These are phyloP conservation scores for Picea glauca DNA, from an alignment of 75 land plant genomes.

Conservation along the genomic window DNA sequence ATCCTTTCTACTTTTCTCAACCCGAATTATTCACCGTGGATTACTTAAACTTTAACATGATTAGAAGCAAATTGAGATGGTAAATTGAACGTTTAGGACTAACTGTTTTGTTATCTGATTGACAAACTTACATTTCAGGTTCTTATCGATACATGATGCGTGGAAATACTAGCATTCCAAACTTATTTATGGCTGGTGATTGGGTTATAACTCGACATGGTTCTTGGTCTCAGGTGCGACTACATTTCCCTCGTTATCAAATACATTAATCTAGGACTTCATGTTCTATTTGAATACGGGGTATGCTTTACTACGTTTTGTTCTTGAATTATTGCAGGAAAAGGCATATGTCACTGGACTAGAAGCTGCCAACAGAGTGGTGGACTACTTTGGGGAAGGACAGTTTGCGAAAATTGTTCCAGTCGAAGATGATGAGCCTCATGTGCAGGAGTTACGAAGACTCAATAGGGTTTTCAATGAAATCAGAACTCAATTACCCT, in stretches of 20 bases:
- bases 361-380: slow-evolving; percentile 86
- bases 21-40: no score
- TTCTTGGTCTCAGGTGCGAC: slow-evolving; percentile 79
- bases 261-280: background rate
- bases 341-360: slow-evolving; percentile 91
- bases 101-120: background rate
- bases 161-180: slow-evolving; percentile 76
- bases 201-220: slow-evolving; percentile 86
- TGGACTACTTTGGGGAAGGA: slow-evolving; percentile 66
- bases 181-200: slow-evolving; percentile 89
- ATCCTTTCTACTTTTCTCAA: no score
- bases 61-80: background rate
- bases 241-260: background rate
- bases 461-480: slow-evolving; percentile 47
- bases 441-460: slow-evolving; percentile 52
- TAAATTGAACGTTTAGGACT: background rate
- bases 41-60: background rate
- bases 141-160: slow-evolving; percentile 89
- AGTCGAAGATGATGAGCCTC: slow-evolving; percentile 83
- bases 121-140: slow-evolving; percentile 34
- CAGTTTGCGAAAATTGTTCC: slow-evolving; percentile 69
- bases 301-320: background rate
- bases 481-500: slow-evolving; percentile 33
- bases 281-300: background rate
- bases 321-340: slow-evolving; percentile 42